Evolutionary conservation across 352 stramenopile species (phyloP).

Genomic region (Phytophthora colocasiae): DNA sequence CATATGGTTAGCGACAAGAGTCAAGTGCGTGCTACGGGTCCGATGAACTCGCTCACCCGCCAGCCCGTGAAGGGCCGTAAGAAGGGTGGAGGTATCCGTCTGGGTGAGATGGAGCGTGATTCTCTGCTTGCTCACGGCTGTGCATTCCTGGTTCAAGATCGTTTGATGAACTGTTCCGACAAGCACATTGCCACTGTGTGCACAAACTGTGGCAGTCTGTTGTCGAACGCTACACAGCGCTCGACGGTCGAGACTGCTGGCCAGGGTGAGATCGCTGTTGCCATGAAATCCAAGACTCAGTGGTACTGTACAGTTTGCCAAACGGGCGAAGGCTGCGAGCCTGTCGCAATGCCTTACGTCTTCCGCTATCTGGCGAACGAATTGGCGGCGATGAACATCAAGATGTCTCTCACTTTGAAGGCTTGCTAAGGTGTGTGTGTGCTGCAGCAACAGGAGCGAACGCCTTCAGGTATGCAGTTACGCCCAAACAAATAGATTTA

Average conservation of each 20-base stretch:
- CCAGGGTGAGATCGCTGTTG: slow-evolving; percentile 82
- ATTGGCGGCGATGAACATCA: slow-evolving; percentile 99
- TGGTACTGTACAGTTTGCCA: slow-evolving; percentile 88
- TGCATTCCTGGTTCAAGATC: slow-evolving; percentile 97
- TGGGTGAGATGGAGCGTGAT: slow-evolving; percentile 99
- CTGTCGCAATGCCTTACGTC: slow-evolving; percentile 98
- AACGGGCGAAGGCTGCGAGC: slow-evolving; percentile 91
- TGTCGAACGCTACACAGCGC: slow-evolving; percentile 89
- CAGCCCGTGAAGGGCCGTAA: slow-evolving; percentile 99
- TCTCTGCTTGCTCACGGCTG: slow-evolving; percentile 98
- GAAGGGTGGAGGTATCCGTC: slow-evolving; percentile 98
- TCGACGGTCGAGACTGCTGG: slow-evolving; percentile 81
- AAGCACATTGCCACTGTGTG: slow-evolving; percentile 98
- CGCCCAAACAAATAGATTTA: slow-evolving; percentile 47
- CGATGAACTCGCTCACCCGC: slow-evolving; percentile 98
- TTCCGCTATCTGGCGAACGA: slow-evolving; percentile 99
- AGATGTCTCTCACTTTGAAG: slow-evolving; percentile 95
- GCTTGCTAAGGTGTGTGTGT: slow-evolving; percentile 40
- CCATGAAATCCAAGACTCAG: slow-evolving; percentile 90
- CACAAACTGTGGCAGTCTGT: slow-evolving; percentile 88
- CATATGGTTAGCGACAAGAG: slow-evolving; percentile 99
- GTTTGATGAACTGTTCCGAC: slow-evolving; percentile 99
- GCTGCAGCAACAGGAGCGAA: slow-evolving; percentile 7
- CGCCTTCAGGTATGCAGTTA: slow-evolving; percentile 31
- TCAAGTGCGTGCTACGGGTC: slow-evolving; percentile 98